These are phyloP conservation scores for Sanghuangporus sanghuang DNA, from an alignment of 1,284 basidiomycete genomes.

Conservation along the genomic window DNA sequence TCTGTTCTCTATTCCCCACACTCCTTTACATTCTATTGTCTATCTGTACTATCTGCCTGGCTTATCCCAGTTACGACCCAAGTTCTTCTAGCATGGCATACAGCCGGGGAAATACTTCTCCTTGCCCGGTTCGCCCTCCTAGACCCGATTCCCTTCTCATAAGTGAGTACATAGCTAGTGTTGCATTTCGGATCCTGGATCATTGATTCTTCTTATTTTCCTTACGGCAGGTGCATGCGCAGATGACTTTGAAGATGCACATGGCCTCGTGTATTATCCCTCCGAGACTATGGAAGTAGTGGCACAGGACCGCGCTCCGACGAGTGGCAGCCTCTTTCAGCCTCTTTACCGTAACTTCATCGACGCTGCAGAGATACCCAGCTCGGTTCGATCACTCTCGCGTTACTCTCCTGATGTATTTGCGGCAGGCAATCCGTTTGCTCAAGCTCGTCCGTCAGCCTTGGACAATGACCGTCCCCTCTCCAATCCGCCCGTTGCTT, in stretches of 20 bases:
- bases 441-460: neutral
- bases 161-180: neutral
- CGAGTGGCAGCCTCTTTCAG: slow-evolving; percentile 2
- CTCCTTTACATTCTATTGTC: neutral
- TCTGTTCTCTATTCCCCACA: neutral
- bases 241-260: slow-evolving; percentile 1
- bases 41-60: neutral
- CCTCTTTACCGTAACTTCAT: neutral
- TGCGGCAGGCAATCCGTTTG: neutral
- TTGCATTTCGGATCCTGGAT: neutral
- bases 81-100: neutral
- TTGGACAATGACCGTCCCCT: neutral
- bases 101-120: neutral
- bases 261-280: slow-evolving; percentile 2
- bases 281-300: neutral
- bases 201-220: neutral
- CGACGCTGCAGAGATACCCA: slow-evolving; percentile 2
- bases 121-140: neutral
- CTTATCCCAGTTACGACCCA: neutral
- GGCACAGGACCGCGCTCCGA: neutral
- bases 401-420: neutral
- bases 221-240: neutral
- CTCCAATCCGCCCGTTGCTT: neutral
- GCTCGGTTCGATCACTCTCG: slow-evolving; percentile 1
- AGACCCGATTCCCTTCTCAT: neutral